phyloP scores from a whole-genome alignment of 1,284 basidiomycete genomes.

The Polyporus tsugae region DNA sequence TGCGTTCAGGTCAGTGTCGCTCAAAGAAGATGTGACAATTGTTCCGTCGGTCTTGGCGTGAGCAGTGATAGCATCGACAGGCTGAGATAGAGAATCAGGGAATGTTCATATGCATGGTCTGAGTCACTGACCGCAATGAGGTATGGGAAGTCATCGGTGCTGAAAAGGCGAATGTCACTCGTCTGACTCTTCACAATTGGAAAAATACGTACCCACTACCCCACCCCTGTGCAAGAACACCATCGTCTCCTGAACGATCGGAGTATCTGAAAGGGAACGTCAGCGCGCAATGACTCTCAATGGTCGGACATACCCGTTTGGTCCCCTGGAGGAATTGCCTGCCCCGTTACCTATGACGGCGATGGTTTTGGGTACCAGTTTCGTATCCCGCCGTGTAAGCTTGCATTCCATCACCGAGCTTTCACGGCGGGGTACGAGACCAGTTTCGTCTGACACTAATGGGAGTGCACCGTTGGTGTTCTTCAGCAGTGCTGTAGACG shows the following conservation, averaged over 20 bases:
- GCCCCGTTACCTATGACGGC: constrained; percentile 61
- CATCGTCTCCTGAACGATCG: constrained; percentile 57
- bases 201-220: constrained; percentile 50
- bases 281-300: background rate
- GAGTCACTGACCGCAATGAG: constrained; percentile 50
- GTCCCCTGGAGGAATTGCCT: constrained; percentile 59
- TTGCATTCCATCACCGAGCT: background rate
- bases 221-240: constrained; percentile 74
- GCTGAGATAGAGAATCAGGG: constrained; percentile 18
- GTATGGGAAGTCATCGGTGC: constrained; percentile 60
- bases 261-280: constrained; percentile 42
- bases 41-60: constrained; percentile 49
- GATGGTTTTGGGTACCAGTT: constrained; percentile 40
- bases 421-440: background rate
- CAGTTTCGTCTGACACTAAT: constrained; percentile 46
- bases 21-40: constrained; percentile 57
- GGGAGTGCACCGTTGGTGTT: constrained; percentile 64
- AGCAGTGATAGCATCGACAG: constrained; percentile 51
- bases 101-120: too few relatives aligned
- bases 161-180: background rate
- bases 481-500: constrained; percentile 69
- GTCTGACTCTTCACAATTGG: background rate
- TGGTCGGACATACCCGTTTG: constrained; percentile 54
- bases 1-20: constrained; percentile 55
- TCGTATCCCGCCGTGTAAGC: background rate